Conservation (phyloP, 345 rosid species). For the Salix viminalis region DNA sequence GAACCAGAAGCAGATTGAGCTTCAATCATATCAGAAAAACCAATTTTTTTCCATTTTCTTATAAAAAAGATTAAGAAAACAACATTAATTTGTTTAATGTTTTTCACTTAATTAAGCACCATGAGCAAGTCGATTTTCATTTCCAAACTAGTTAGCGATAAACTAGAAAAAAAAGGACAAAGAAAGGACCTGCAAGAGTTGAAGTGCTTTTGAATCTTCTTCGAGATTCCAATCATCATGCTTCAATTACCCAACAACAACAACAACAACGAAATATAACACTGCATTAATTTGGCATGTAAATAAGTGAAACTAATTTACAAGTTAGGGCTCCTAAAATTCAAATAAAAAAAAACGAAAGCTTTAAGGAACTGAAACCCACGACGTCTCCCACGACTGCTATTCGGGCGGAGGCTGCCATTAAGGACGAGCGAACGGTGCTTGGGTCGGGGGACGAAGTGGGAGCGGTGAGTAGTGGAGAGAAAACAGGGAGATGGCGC, state of each 20-base stretch:
- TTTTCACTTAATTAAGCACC: too few species aligned
- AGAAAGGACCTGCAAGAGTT: conserved; percentile 46
- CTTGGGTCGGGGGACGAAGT: conserved; percentile 5
- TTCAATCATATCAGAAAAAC: too few species aligned
- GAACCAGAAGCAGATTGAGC: too few species aligned
- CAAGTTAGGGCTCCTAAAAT: background rate
- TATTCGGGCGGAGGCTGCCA: conserved; percentile 46
- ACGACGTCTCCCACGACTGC: conserved; percentile 66
- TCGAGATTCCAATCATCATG: conserved; percentile 72
- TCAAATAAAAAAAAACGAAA: background rate
- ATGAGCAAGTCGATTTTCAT: too few species aligned
- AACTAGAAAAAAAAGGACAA: background rate
- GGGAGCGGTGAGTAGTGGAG: background rate
- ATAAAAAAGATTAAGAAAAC: too few species aligned
- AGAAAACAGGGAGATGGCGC: conserved; percentile 9
- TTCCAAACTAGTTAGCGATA: too few species aligned
- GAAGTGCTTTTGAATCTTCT: conserved; percentile 79
- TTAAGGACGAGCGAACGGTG: conserved; percentile 15
- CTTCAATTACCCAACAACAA: conserved; percentile 28
- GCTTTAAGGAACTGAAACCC: conserved; percentile 15
- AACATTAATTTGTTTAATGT: too few species aligned
- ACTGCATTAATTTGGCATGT: background rate
- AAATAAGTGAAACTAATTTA: background rate
- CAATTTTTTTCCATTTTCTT: too few species aligned
- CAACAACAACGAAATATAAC: background rate